phyloP scores from a whole-genome alignment of 257 asterid species.

The Jasminum sambac region DNA sequence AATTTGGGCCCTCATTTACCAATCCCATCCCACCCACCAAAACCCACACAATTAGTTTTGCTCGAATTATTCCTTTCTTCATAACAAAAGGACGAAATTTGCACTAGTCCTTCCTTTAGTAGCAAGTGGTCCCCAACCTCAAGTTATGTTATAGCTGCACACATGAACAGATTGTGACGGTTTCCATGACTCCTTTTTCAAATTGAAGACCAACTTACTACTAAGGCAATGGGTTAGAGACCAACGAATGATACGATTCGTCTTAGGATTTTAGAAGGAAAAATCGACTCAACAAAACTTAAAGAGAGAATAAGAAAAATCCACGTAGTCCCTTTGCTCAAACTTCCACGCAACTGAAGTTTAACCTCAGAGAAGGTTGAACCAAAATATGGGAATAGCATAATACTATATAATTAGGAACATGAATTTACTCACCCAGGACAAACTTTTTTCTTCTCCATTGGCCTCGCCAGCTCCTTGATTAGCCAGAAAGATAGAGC shows the following conservation, averaged over 20 bases:
- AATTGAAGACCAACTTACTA: not conserved
- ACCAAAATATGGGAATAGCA: not conserved
- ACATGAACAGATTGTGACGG: not conserved
- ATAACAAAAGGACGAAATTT: no score
- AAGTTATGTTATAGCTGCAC: not conserved
- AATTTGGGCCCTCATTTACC: no score
- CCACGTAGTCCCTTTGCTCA: not conserved
- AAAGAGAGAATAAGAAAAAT: not conserved
- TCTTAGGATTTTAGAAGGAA: not conserved
- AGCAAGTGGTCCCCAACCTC: not conserved
- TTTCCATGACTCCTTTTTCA: not conserved
- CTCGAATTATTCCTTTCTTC: no score
- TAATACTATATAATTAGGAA: not conserved
- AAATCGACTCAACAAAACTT: not conserved
- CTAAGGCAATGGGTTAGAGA: not conserved
- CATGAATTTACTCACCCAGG: constrained; percentile 48
- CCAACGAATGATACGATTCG: not conserved
- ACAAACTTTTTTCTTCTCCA: constrained; percentile 51
- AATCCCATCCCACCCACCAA: no score
- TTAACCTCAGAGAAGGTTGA: not conserved
- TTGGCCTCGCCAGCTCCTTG: constrained; percentile 81
- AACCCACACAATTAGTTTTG: no score
- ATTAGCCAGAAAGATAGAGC: constrained; percentile 73
- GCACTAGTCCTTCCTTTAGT: constrained; percentile 2
- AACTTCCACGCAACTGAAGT: not conserved